Evolutionary conservation across 495 filamentous ascomycete genomes (phyloP), one percentile per base, ranked within the genome.

Genomic region (Lophiotrema nucula): DNA sequence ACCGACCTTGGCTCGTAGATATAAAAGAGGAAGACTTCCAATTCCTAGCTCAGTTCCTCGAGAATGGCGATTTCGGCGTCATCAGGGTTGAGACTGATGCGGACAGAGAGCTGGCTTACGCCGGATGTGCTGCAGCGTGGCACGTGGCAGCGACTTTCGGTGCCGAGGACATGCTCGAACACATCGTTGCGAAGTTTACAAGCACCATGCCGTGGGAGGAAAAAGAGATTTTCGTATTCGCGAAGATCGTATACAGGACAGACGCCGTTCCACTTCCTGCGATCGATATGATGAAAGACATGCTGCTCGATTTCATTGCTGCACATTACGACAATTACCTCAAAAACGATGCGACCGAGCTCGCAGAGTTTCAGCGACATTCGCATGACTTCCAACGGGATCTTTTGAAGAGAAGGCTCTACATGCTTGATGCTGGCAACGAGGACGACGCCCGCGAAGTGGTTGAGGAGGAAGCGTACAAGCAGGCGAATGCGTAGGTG

Each of bases 111-210:
- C 41, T 39, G 8, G 12, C 35, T 1, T 37, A 60, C 15, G 18
- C 23, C 4, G 18, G 57, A 26, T 56, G 56, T 25, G 24, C 24
- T 5, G 31, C 31, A 28, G 44, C 57, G 2, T 65, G 46, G 51
- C 26, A 38, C 4, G 37, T 65, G 8, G 62, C 51, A 13, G 21
- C 35, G 11, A 44, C 51, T 24, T 19, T 61, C 3, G 46, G 44
- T 11, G 52, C 61, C 22, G 26, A 41, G 1, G 62, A 65, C 27
- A 27, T 65, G 1, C 44, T 65, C 21, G 48, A 52, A 5, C 45
- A 50, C 16, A 53, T 65, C 16, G 46, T 45, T 3, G 16, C 41
- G 12, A 65, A 65, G 24, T 12, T 65, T 1, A 19, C 24, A 23
- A 31, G 26, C 3, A 37, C 28, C 4, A 27, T 19, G 13, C 48